Base-by-base conservation (phyloP, 2,329 filamentous ascomycete species). In the Coniella vitis region DNA sequence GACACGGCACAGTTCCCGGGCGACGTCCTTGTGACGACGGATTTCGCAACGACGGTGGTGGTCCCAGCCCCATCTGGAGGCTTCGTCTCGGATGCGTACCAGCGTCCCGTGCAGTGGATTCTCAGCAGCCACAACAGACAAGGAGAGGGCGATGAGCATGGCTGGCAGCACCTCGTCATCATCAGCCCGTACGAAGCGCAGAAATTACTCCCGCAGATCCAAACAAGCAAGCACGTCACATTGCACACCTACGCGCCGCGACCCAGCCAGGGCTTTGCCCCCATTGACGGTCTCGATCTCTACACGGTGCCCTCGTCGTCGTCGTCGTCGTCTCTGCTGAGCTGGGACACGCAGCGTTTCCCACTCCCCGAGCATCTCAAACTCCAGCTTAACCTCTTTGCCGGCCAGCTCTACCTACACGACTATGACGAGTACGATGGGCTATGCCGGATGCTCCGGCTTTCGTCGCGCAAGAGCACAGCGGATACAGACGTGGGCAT, bases 341-440 rank as follows among this genome's bases (percentile, higher is more conserved):
- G n/a, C n/a, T n/a, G n/a, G n/a, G n/a, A n/a, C 1, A 22, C 53
- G 56, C 17, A 52, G 40, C 7, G 48, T 61, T 4, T 58, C 55
- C 12, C 60, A 56, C 9, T 58, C 48, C 43, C 54, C 16, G 21
- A 12, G 0, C n/a, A 45, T 1, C 57, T 76, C 0, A 60, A 65
- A 0, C 63, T 69, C 0, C 69, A 78, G 48, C 69, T 88, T 0
- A 83, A 84, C 38, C 63, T 88, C 0, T 87, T 89, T 47, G 69
- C 85, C 0, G 85, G 84, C 0, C 81, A 85, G 47, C 68, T 87
- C 0, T 88, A 87, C 55, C 66, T 87, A 9, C 61, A 59, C 0
- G 72, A 68, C 0, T 76, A 70, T 38, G 50, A 64, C 0, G 74
- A 86, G 46, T 89, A 87, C 53, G 54, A 60, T 0, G 59, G 65